A percentile compares a stretch with the other conserved stretches of the same genome.
phyloP scores from a whole-genome alignment of 495 filamentous ascomycete genomes.

The Annulohypoxylon bovei region DNA sequence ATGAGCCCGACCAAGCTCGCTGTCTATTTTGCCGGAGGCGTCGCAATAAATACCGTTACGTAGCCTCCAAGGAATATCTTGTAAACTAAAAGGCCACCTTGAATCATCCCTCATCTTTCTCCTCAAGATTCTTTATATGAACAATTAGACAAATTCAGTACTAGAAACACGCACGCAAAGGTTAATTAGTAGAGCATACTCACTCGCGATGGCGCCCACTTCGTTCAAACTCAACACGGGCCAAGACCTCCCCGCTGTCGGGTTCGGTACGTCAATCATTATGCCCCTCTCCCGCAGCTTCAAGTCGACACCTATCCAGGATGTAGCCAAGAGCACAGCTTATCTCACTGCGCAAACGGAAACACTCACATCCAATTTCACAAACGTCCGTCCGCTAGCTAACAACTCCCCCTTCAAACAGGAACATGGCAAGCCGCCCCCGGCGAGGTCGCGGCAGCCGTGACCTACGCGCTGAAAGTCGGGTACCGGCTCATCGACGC shows the following conservation, averaged over 20 bases:
- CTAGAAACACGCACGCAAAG: not conserved
- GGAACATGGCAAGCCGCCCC: slow-evolving; percentile 80
- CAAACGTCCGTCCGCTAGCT: not conserved
- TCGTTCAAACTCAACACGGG: slow-evolving; percentile 81
- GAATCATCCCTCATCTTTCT: not conserved
- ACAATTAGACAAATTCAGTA: not conserved
- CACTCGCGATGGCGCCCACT: slow-evolving; percentile 57
- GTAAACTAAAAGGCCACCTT: slow-evolving; percentile 8
- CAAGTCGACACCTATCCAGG: too few relatives aligned
- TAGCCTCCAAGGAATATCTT: slow-evolving; percentile 10
- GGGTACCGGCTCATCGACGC: slow-evolving; percentile 74
- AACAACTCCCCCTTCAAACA: slow-evolving; percentile 30
- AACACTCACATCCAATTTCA: not conserved
- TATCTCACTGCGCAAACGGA: too few relatives aligned
- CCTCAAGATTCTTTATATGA: not conserved
- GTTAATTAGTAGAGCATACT: not conserved
- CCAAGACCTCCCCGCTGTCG: slow-evolving; percentile 77
- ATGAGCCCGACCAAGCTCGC: slow-evolving; percentile 21
- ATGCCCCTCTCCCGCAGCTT: slow-evolving; percentile 1
- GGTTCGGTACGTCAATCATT: slow-evolving; percentile 65
- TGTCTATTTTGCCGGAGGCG: slow-evolving; percentile 43
- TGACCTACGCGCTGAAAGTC: slow-evolving; percentile 63
- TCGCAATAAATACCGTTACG: slow-evolving; percentile 30
- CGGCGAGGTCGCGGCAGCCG: slow-evolving; percentile 66
- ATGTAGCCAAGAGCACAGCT: too few relatives aligned